Base-by-base conservation (phyloP, 2,329 filamentous ascomycete species). In the Hypoxylon sp. region DNA sequence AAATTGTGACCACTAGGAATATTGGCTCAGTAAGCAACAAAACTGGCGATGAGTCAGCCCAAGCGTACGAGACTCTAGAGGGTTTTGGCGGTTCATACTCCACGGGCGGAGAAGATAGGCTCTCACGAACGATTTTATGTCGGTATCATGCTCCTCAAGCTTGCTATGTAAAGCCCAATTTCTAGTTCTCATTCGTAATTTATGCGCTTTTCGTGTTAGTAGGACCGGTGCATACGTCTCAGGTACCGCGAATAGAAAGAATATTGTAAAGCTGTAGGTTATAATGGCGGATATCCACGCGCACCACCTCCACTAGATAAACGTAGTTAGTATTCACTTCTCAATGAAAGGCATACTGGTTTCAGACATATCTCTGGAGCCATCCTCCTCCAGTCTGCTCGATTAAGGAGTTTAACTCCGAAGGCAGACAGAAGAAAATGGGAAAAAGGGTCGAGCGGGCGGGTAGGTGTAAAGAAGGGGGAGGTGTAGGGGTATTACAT, bases 71-170 rank as follows among this genome's bases (percentile, higher is more conserved):
- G 14, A 13, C 2, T 3, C 5, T 37, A 6, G 5, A 37, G 35
- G 13, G 14, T 2, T 37, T 37, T 13, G 35, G 8, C 14, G 5
- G 1, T 14, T 37, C 35, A 5, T 37, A 53, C 31, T 53, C 50
- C 52, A 44, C 14, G 22, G 9, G 10, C n/a, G 19, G n/a, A 55
- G 8, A 31, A 47, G 22, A 55, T 55, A 19, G n/a, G 22, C 52
- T 24, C 31, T 24, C 24, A 14, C 52, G 22, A 55, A 17, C 10
- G 22, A 44, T 44, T 14, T 31, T 5, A 31, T 5, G 37, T 44
- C 52, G 19, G 37, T 55, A 44, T 55, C 52, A 31, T 35, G 35
- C 35, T 37, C 37, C 52, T 44, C 37, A 29, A 26, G 24, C 37
- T 55, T 44, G 35, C 22, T 47, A 24, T 47, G 42, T 2, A 47